These are phyloP conservation scores for Trapa incisa DNA, from an alignment of 345 rosid species.

Conservation along the genomic window DNA sequence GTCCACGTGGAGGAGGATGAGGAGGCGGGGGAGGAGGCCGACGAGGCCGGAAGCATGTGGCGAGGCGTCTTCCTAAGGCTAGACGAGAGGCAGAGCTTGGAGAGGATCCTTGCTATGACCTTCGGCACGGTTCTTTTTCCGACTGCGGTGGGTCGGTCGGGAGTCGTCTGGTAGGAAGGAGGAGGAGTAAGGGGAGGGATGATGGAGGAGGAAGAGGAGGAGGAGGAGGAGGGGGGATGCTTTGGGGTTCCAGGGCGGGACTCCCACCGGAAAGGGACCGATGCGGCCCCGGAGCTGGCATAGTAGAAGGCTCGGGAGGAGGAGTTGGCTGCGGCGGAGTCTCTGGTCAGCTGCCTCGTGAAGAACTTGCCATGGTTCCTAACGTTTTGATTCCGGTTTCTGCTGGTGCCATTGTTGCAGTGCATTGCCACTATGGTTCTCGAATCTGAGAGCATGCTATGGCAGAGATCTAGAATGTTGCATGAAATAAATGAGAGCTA, in stretches of 20 bases:
- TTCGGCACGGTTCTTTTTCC: neutral
- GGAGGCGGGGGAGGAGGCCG: slow-evolving; percentile 1
- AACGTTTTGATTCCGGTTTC: neutral
- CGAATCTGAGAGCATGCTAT: neutral
- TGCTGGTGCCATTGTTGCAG: neutral
- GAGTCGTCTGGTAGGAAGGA: slow-evolving; percentile 11
- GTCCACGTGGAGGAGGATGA: neutral
- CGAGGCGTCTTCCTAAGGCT: neutral
- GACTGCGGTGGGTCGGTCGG: neutral
- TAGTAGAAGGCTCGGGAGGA: slow-evolving; percentile 67
- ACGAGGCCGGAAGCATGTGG: slow-evolving; percentile 3
- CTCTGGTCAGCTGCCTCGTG: slow-evolving; percentile 48
- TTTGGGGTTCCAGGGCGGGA: slow-evolving; percentile 88
- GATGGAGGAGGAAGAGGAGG: slow-evolving; percentile 26
- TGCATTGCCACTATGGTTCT: neutral
- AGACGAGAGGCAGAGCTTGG: slow-evolving; percentile 5
- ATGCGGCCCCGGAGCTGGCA: slow-evolving; percentile 33
- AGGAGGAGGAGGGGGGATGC: slow-evolving; percentile 36
- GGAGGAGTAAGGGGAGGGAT: slow-evolving; percentile 15
- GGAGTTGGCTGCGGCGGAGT: slow-evolving; percentile 41
- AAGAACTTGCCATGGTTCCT: slow-evolving; percentile 38
- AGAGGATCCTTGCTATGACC: slow-evolving; percentile 9
- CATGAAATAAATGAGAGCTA: too few species aligned
- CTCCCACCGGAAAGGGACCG: slow-evolving; percentile 79
- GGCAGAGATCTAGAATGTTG: neutral